Evolutionary conservation across 1,284 basidiomycete genomes (phyloP).

Genomic region (Cryptococcus deneoformans): DNA sequence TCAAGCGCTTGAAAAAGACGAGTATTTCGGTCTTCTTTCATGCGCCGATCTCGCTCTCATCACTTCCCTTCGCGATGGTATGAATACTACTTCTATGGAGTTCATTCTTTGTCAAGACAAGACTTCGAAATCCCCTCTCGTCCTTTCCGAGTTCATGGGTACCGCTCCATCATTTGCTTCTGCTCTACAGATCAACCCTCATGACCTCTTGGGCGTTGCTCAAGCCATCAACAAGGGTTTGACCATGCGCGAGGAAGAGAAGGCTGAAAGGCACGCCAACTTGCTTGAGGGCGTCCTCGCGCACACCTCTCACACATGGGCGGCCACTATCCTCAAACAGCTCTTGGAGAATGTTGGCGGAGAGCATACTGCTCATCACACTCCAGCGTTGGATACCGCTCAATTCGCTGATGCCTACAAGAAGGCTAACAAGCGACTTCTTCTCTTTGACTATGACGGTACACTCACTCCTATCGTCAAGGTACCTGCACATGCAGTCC

Average conservation of each 20-base stretch:
- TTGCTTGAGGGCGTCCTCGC: conserved; percentile 85
- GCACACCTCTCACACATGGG: conserved; percentile 96
- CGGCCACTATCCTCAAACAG: conserved; percentile 82
- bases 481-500: conserved; percentile 82
- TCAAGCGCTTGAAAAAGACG: conserved; percentile 79
- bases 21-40: conserved; percentile 84
- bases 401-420: conserved; percentile 64
- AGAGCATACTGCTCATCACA: conserved; percentile 79
- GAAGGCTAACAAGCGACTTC: conserved; percentile 73
- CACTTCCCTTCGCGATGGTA: conserved; percentile 93
- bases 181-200: conserved; percentile 51
- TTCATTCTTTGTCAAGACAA: conserved; percentile 90
- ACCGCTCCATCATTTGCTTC: conserved; percentile 56
- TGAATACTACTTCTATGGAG: conserved; percentile 99
- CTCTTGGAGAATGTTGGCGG: conserved; percentile 75
- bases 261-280: conserved; percentile 68
- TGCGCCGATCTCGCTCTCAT: conserved; percentile 89
- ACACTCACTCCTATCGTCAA: conserved; percentile 98
- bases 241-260: conserved; percentile 76
- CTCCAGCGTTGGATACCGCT: conserved; percentile 74
- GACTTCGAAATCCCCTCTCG: conserved; percentile 76
- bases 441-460: conserved; percentile 97
- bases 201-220: conserved; percentile 34
- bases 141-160: conserved; percentile 97
- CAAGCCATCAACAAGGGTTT: conserved; percentile 84